Conservation (phyloP, 208 protist species). For the Zelonia costaricensis region DNA sequence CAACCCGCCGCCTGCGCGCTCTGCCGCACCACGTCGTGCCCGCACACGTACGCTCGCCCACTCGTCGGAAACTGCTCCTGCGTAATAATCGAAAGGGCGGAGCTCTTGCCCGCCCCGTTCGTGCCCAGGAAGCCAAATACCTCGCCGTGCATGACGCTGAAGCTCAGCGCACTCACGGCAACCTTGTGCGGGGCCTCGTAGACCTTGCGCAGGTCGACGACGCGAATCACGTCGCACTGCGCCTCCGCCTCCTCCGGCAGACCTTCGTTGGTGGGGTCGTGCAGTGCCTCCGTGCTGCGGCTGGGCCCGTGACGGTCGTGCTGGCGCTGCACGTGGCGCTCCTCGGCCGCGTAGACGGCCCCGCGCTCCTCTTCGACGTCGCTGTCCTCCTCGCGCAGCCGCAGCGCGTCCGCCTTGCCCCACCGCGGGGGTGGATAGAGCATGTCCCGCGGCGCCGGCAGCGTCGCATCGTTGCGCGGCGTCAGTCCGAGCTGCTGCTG, state of each 20-base stretch:
- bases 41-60: slow-evolving; percentile 56
- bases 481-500: background rate
- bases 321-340: slow-evolving; percentile 1
- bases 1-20: slow-evolving; percentile 37
- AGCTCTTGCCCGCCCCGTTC: slow-evolving; percentile 90
- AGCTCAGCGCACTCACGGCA: slow-evolving; percentile 60
- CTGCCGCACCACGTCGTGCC: slow-evolving; percentile 50
- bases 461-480: background rate
- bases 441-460: background rate
- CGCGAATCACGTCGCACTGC: slow-evolving; percentile 30
- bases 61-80: slow-evolving; percentile 70
- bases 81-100: slow-evolving; percentile 76
- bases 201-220: slow-evolving; percentile 44
- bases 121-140: slow-evolving; percentile 86
- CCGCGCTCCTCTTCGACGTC: slow-evolving; percentile 56
- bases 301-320: background rate
- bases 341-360: slow-evolving; percentile 35
- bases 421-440: slow-evolving; percentile 18
- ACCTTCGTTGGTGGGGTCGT: background rate
- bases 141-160: slow-evolving; percentile 69
- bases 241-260: background rate
- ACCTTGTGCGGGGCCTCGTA: slow-evolving; percentile 35
- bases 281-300: too few species aligned
- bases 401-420: slow-evolving; percentile 8
- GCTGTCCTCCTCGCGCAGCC: slow-evolving; percentile 36